Percentiles rank a stretch among this genome's conserved stretches.
Evolutionary conservation across 805 yeast species (phyloP).

Genomic region (Lipomyces lipofer): DNA sequence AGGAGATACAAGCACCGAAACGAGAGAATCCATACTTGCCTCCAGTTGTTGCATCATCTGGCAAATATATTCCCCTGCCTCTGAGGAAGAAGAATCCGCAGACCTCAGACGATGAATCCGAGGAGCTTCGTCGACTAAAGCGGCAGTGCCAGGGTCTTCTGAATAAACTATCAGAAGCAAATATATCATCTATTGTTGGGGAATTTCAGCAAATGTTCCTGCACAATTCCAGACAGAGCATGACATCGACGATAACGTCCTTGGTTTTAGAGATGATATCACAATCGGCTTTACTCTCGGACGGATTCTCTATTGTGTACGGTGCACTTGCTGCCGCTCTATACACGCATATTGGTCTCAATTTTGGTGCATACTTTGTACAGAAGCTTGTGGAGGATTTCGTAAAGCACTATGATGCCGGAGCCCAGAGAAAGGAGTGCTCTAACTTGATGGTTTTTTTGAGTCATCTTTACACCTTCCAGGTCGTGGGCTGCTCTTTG

Average conservation of each 20-base stretch:
- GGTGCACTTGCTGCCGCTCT: slow-evolving; percentile 75
- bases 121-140: slow-evolving; percentile 52
- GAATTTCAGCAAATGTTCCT: slow-evolving; percentile 65
- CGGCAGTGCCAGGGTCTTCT: slow-evolving; percentile 76
- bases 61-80: slow-evolving; percentile 84
- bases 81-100: slow-evolving; percentile 55
- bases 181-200: slow-evolving; percentile 65
- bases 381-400: slow-evolving; percentile 77
- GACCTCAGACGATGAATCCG: slow-evolving; percentile 45
- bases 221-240: slow-evolving; percentile 74
- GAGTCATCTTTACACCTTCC: slow-evolving; percentile 75
- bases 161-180: slow-evolving; percentile 87
- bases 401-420: slow-evolving; percentile 45
- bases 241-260: slow-evolving; percentile 65
- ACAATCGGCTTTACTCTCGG: slow-evolving; percentile 66
- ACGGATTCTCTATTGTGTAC: slow-evolving; percentile 75
- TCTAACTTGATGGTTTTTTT: slow-evolving; percentile 72
- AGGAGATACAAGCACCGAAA: slow-evolving; percentile 34
- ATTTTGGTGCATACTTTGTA: slow-evolving; percentile 82
- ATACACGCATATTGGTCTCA: slow-evolving; percentile 77
- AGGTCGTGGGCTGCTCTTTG: slow-evolving; percentile 68
- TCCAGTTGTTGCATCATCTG: slow-evolving; percentile 45
- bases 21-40: slow-evolving; percentile 78
- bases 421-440: slow-evolving; percentile 46
- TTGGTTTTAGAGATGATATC: slow-evolving; percentile 65